Evolutionary conservation across 2,329 filamentous ascomycete species (phyloP).

Genomic region (Hymenoscyphus infarciens): DNA sequence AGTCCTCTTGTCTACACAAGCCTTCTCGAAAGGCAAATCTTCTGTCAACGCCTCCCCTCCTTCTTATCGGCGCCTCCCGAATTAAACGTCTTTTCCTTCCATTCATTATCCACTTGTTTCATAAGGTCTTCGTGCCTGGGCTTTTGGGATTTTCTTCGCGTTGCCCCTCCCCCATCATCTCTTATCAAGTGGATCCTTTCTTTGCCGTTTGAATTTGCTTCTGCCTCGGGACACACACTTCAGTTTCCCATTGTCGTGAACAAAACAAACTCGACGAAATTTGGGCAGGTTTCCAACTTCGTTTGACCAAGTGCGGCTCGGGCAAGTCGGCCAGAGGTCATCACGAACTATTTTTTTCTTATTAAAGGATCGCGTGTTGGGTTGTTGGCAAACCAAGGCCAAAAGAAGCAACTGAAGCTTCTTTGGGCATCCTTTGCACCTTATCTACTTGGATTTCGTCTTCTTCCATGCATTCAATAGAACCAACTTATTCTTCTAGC

Average conservation of each 20-base stretch:
- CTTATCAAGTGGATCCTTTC: background rate
- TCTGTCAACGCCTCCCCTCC: background rate
- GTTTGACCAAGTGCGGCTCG: background rate
- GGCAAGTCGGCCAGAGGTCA: background rate
- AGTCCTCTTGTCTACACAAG: background rate
- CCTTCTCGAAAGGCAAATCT: background rate
- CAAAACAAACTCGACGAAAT: background rate
- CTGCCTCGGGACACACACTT: background rate
- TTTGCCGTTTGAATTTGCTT: background rate
- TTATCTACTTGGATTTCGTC: background rate
- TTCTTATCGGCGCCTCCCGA: background rate
- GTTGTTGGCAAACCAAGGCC: background rate
- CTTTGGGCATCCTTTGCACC: background rate
- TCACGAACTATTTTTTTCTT: background rate
- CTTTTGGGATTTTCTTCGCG: background rate
- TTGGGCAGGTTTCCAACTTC: background rate
- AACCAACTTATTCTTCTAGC: background rate
- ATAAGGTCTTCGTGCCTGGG: background rate
- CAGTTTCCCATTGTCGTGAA: background rate
- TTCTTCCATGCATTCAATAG: background rate
- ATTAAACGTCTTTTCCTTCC: background rate
- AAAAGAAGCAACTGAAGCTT: conserved; percentile 6
- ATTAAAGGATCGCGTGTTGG: background rate
- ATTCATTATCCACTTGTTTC: background rate
- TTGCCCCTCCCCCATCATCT: background rate